Evolutionary conservation across 2,329 filamentous ascomycete genomes (phyloP), one percentile per base, ranked within the genome.

Genomic region (Ilyonectria mors-panacis): DNA sequence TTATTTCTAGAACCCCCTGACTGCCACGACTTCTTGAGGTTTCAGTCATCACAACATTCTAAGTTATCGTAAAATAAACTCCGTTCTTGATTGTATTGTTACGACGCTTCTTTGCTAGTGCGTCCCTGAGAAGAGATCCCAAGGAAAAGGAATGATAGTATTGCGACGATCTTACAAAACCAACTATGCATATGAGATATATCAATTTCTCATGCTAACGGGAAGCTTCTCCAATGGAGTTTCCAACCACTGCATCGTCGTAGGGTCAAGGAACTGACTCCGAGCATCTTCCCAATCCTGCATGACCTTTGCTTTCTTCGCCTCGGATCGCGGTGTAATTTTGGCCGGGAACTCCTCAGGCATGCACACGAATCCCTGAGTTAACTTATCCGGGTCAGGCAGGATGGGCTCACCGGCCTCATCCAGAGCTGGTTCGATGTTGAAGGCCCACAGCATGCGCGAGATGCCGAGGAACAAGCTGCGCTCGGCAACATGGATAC

Each of bases 211-310:
- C 30, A 33, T 33, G 9, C 30, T 33, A 33, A 33, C 30, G 30
- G 30, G 30, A 33, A 33, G 9, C 30, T 33, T 33, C 9, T 33
- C 30, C 30, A 33, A 33, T 33, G 9, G 30, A 2, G 30, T 33
- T 33, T 33, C 6, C 30, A 33, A 33, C 47, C 47, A 51, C 47
- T 51, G 47, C 23, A 23, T 51, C n/a, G 23, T 8, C 72, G 63
- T 2, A 73, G 70, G 28, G 45, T 50, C 3, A 81, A 66, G 67
- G 28, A 35, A 28, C 17, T 59, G 6, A 2, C 17, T 30, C 47
- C 19, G 17, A 17, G 17, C 47, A n/a, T 51, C 21, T 17, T 30
- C n/a, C 47, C 47, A 51, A n/a, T 28, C 47, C 23, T n/a, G 10
- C 4, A 51, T 51, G 19, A 51, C 12, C 23, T 2, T 47, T 17